Percentiles rank a stretch among this genome's conserved stretches.
Conservation (phyloP, 768 basidiomycete genomes). For the Thelephora ganbajun region DNA sequence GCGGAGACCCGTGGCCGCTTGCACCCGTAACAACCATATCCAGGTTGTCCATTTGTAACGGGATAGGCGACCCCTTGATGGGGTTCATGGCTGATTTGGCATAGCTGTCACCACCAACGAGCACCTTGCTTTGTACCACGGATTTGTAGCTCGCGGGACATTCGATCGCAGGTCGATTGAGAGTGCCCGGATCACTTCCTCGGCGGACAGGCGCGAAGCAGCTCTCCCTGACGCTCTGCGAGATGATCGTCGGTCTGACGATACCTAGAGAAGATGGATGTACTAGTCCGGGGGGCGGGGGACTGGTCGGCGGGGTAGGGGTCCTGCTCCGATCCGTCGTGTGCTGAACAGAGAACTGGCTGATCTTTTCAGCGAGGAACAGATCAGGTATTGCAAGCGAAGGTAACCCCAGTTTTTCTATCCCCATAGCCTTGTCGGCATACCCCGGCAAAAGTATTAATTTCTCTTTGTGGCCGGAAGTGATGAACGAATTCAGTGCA, state of each 20-base stretch:
- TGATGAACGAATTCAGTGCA: slow-evolving; percentile 46
- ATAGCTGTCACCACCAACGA: no score
- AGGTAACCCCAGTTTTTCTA: slow-evolving; percentile 42
- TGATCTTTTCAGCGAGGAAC: slow-evolving; percentile 35
- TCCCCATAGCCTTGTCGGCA: slow-evolving; percentile 42
- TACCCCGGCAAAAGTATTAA: slow-evolving; percentile 53
- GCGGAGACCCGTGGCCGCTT: slow-evolving; percentile 1
- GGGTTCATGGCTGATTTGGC: no score
- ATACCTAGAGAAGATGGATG: background rate
- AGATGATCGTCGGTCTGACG: background rate
- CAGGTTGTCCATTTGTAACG: no score
- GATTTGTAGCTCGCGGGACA: background rate
- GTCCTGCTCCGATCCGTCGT: background rate
- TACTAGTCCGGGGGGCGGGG: background rate
- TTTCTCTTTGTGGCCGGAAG: slow-evolving; percentile 50
- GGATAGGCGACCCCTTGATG: no score
- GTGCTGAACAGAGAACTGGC: no score
- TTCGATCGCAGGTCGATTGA: background rate
- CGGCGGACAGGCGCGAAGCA: background rate
- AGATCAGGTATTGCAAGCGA: slow-evolving; percentile 39
- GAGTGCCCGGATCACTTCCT: background rate
- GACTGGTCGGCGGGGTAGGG: background rate
- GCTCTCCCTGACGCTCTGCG: background rate
- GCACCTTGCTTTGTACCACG: no score
- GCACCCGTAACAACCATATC: background rate